Conservation (phyloP, 257 asterid species). For the Schizonepeta tenuifolia region DNA sequence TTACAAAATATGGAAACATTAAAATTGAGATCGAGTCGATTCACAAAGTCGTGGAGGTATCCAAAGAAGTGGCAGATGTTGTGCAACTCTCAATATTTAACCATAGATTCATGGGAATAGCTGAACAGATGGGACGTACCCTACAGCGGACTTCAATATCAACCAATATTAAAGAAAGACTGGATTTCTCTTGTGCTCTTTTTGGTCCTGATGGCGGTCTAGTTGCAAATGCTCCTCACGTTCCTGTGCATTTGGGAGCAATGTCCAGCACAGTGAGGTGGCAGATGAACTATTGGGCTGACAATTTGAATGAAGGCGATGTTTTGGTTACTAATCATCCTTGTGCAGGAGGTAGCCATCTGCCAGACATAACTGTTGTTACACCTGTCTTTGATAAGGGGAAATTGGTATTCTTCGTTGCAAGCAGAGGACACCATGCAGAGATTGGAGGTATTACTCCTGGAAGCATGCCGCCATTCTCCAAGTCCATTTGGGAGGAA, state of each 20-base stretch:
- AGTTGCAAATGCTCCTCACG: constrained; percentile 99
- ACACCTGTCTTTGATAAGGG: constrained; percentile 84
- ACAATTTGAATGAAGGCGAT: constrained; percentile 80
- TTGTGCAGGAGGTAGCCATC: constrained; percentile 95
- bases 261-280: constrained; percentile 98
- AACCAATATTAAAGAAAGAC: constrained; percentile 89
- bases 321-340: constrained; percentile 96
- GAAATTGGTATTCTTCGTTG: constrained; percentile 80
- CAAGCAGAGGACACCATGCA: constrained; percentile 98
- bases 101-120: constrained; percentile 95
- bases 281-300: constrained; percentile 89
- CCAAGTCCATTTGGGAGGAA: constrained; percentile 94
- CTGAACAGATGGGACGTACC: constrained; percentile 99
- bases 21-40: constrained; percentile 65
- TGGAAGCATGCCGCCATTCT: constrained; percentile 99
- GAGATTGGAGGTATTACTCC: constrained; percentile 99
- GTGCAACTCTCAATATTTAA: constrained; percentile 97
- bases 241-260: constrained; percentile 98
- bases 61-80: constrained; percentile 88
- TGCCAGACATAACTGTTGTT: constrained; percentile 92
- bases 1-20: constrained; percentile 82
- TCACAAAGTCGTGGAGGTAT: constrained; percentile 41
- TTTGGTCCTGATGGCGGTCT: constrained; percentile 96
- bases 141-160: constrained; percentile 95
- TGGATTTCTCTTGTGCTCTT: constrained; percentile 97